Evolutionary conservation across 2,329 filamentous ascomycete species (phyloP), one percentile per base, ranked within the genome.

Genomic region (Curvularia verruculosa): DNA sequence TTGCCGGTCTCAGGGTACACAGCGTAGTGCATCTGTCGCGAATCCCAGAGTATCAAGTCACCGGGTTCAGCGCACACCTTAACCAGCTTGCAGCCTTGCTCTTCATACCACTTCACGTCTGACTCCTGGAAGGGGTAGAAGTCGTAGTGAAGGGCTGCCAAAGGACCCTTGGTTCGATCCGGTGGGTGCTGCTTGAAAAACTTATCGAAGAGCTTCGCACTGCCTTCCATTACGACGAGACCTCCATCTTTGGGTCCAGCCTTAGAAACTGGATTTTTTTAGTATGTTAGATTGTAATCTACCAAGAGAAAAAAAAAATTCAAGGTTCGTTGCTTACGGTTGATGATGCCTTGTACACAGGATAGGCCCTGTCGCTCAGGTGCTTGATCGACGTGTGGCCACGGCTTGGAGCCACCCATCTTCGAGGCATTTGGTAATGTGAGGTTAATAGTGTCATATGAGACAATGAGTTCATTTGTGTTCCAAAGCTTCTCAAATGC

Each of bases 1-100:
- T 44, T 59, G 12, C 65, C 57, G 10, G 54, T 56, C 41, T 60
- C 41, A 2, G 63, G 59, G 29, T 61, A 58, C 19, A 59, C 53
- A 7, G 57, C 58, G 45, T 64, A 83, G 65, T 84, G 81, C 47
- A 82, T 77, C 4, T 79, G 79, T 3, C 82, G 70, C 4, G 77
- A 80, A 56, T 82, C 80, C 81, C 80, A 81, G 4, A 83, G 67
- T 4, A 82, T 72, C 51, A 81, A 66, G 59, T 81, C 79, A 3
- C 79, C 79, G 3, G 79, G 77, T 28, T 77, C 79, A 23, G 73
- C 68, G 52, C 71, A 69, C 13, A 80, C 68, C 67, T 81, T 81
- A 40, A 75, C 49, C 10, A 75, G 49, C 54, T 77, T 72, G 59
- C 74, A 78, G 1, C 79, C 79, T 3, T 68, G 67, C 1, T 75